A percentile compares a stretch with the other conserved stretches of the same genome.
Evolutionary conservation across 2,329 filamentous ascomycete species (phyloP).

Genomic region (Phyllosticta citriasiana): DNA sequence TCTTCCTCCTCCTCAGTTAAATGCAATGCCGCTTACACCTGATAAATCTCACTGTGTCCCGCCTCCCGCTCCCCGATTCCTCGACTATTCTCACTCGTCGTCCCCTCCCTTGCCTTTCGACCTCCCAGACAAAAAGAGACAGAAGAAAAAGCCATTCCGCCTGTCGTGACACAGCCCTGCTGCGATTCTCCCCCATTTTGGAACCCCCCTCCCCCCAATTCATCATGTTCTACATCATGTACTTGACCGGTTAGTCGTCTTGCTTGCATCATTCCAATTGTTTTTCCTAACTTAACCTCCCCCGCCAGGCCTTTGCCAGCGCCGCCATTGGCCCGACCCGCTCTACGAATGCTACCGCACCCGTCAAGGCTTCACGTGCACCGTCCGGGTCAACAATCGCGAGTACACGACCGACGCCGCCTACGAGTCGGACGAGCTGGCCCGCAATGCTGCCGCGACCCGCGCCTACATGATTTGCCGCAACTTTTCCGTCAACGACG

Average conservation of each 20-base stretch:
- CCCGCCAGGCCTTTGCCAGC: constrained; percentile 72
- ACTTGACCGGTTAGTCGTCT: constrained; percentile 31
- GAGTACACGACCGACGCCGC: constrained; percentile 88
- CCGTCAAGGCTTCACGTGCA: constrained; percentile 70
- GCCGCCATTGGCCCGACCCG: constrained; percentile 87
- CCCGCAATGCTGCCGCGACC: constrained; percentile 89
- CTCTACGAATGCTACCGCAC: constrained; percentile 74
- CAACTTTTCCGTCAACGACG: constrained; percentile 94
- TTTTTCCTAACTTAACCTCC: constrained; percentile 11
- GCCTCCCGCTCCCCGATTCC: constrained; percentile 10
- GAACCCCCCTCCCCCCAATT: background rate
- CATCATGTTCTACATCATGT: constrained; percentile 35
- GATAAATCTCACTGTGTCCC: constrained; percentile 33
- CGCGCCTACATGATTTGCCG: constrained; percentile 95
- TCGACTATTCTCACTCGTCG: background rate
- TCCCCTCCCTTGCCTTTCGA: background rate
- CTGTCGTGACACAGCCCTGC: background rate
- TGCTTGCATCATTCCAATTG: constrained; percentile 10
- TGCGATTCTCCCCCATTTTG: background rate
- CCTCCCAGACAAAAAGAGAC: background rate
- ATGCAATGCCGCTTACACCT: constrained; percentile 29
- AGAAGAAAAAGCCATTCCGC: background rate
- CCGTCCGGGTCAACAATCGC: constrained; percentile 89
- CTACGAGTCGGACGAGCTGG: constrained; percentile 72
- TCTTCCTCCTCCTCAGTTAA: background rate